A percentile compares a stretch with the other conserved stretches of the same genome.
phyloP scores from a whole-genome alignment of 257 asterid species.

The Rehmannia glutinosa region DNA sequence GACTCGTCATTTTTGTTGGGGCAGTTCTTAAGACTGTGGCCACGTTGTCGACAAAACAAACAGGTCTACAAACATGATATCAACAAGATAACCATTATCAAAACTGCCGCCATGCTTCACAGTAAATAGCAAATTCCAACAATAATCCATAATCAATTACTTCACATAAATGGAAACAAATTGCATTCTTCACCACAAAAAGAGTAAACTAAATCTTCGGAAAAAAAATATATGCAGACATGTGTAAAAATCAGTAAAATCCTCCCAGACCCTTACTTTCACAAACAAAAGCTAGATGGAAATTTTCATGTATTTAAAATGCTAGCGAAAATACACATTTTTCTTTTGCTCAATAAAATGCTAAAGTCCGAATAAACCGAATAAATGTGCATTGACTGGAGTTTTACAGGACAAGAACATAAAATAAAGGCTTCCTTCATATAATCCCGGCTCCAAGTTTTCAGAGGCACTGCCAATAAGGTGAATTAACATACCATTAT shows the following conservation, averaged over 20 bases:
- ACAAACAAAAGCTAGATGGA: too few relatives aligned
- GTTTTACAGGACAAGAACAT: too few relatives aligned
- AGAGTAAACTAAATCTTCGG: too few relatives aligned
- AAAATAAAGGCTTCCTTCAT: too few relatives aligned
- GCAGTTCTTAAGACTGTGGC: conserved; percentile 92
- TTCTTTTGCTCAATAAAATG: not conserved
- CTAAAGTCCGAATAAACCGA: too few relatives aligned
- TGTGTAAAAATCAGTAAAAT: too few relatives aligned
- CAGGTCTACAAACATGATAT: conserved; percentile 58
- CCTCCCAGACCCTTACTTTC: too few relatives aligned
- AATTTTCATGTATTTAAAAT: not conserved
- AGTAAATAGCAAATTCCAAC: not conserved
- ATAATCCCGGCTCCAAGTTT: too few relatives aligned
- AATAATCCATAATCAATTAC: not conserved
- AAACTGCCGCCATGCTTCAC: not conserved
- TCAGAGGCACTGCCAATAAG: too few relatives aligned
- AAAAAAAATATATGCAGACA: too few relatives aligned
- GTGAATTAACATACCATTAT: not conserved
- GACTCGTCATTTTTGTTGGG: conserved; percentile 50
- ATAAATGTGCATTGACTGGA: too few relatives aligned
- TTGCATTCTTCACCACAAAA: not conserved
- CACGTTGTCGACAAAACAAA: conserved; percentile 72
- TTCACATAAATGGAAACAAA: not conserved
- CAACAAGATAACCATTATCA: conserved; percentile 13
- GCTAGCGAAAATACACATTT: not conserved